Base-by-base conservation (phyloP, 2,329 filamentous ascomycete species). In the Penicillium sp. region DNA sequence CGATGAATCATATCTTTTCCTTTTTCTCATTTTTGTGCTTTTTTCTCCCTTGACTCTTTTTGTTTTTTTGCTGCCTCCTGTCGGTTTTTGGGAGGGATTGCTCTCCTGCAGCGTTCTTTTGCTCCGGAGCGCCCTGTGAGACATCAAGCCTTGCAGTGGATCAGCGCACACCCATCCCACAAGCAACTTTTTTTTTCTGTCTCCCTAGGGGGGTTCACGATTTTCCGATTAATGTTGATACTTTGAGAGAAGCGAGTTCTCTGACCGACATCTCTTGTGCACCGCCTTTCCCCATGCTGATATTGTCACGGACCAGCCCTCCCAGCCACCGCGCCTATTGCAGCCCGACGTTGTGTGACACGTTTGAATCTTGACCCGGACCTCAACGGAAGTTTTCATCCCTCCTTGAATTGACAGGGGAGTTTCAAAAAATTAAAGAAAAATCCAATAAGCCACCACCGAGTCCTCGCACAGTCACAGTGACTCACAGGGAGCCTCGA, bases 31-130 rank as follows among this genome's bases (percentile, higher is more conserved):
- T 45, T 45, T 31, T 9, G 14, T 14, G 16, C n/a, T 19, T 28
- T 47, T 24, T 9, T 28, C 46, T 33, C 33, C 36, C 47, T 50
- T 9, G 33, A 55, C 39, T 50, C 29, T 40, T 31, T 31, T 24
- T 31, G 44, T 37, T 21, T 37, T 19, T 19, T 37, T 14, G 7
- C 16, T 36, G 29, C 29, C 26, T 28, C 26, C 26, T 14, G 18
- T n/a, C 46, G 36, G 16, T 16, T 42, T 10, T 36, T 56, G 21
- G 58, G 56, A 62, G 21, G 58, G 56, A 62, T 55, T 59, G 55
- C 60, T 59, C 53, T 42, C 56, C 63, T 64, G 63, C 62, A 65
- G 44, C 49, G 59, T 64, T 34, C 60, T 63, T 65, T 64, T 60
- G 63, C 54, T 52, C 44, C 58, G 36, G 52, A 29, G 33, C 43